Base-by-base conservation (phyloP, 2,329 filamentous ascomycete species). In the Sordariomycetes sp. region DNA sequence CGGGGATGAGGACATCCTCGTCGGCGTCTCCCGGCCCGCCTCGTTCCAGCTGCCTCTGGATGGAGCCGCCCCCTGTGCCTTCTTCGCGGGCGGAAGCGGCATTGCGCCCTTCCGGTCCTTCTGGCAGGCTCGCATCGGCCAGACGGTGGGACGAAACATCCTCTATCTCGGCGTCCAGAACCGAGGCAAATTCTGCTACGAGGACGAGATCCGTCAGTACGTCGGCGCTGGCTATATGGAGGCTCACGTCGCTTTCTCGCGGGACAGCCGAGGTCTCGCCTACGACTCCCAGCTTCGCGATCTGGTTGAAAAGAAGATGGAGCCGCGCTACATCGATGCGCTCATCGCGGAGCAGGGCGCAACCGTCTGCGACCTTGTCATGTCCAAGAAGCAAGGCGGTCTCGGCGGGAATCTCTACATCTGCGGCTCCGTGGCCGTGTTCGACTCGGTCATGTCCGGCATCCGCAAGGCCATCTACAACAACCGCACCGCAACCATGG, bases 361-460 rank as follows among this genome's bases (percentile, higher is more conserved):
- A 0, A 73, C 71, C 0, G 72, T 82, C 8, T 79, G 77, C 34
- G 79, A 81, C 56, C 69, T 81, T 18, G 76, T 81, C 57, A 81
- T 81, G 77, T 78, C 75, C 0, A 82, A 80, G 68, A 79, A 77
- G 52, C 77, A 79, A 53, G 79, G 79, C 3, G 78, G 78, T 73
- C 16, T 82, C 72, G 62, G 65, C 58, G 25, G 67, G 57, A 57
- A 64, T 60, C 40, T 70, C 62, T 58, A 66, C 14, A n/a, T 69
- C 62, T 56, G 68, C 53, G 68, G 68, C 1, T 67, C 61, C 58
- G 48, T 68, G 63, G 28, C 65, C 63, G n/a, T 70, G 20, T 60
- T 72, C 68, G 78, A 82, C 62, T 79, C 78, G 0, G 78, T 82
- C 53, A 80, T 82, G 74, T 76, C 69, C 6, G 79, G 79, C 2